Evolutionary conservation across 352 stramenopile genomes (phyloP), one percentile per base, ranked within the genome.

Genomic region (Globisporangium irregulare): DNA sequence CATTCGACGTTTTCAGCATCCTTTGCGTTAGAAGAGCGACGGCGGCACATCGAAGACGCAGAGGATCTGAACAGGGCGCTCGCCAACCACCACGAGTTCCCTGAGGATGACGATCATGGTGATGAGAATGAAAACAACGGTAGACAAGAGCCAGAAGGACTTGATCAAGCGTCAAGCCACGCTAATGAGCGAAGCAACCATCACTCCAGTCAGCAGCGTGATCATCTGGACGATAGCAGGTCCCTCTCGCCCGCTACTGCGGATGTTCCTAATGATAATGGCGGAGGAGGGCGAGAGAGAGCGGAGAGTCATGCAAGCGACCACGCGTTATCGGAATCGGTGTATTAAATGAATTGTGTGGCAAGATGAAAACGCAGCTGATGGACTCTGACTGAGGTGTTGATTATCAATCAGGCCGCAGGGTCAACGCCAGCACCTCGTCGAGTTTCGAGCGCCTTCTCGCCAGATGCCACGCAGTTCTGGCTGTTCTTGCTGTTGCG

Each of bases 1-100:
- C 55, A 53, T 14, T 77, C 68, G 25, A 62, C 64, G 4, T 66
- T 69, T 10, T 64, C 53, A 1, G 57, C 64, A 7, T 54, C 62
- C 20, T 64, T 59, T 3, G 38, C 38, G 14, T 18, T 36, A 1
- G 65, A 69, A n/a, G 64, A 65, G 38, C 54, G 36, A 14, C 55
- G 55, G 15, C 64, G 20, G 22, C 24, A 29, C 14, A 8, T 58
- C 10, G 55, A 59, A 25, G 34, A 67, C 25, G 60, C 63, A 0
- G 64, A 73, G 4, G 36, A 64, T n/a, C 4, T 34, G 25, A 51
- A 56, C 36, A 20, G 14, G 8, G 57, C 29, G 34, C 50, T 62
- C 29, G 53, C 43, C 2, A 59, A 54, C 24, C 61, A 56, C 15
- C 65, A 56, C 57, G 29, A 65, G 46, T 9, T 54, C 2, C n/a